Conservation (phyloP, 1,284 basidiomycete genomes). For the Coniferiporia sulphurascens region DNA sequence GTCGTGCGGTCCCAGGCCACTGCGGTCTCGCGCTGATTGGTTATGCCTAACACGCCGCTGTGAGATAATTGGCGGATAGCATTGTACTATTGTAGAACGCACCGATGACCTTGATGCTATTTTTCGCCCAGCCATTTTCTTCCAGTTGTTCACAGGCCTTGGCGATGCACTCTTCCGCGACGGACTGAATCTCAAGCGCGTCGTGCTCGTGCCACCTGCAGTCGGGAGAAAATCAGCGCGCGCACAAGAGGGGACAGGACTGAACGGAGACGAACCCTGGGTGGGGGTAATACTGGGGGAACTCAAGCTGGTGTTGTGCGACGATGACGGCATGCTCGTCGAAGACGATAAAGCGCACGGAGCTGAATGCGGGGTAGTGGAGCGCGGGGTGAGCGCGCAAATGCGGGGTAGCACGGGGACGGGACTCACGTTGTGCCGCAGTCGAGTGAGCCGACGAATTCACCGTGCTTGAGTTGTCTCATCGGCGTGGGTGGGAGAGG, state of each 20-base stretch:
- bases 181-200: slow-evolving; percentile 76
- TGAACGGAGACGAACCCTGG: slow-evolving; percentile 56
- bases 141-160: slow-evolving; percentile 73
- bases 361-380: slow-evolving; percentile 42
- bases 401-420: slow-evolving; percentile 1
- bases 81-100: slow-evolving; percentile 25
- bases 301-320: slow-evolving; percentile 85
- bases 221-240: slow-evolving; percentile 8
- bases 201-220: slow-evolving; percentile 94
- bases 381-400: slow-evolving; percentile 8
- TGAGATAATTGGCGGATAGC: slow-evolving; percentile 19
- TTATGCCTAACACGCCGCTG: slow-evolving; percentile 64
- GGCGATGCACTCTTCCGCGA: slow-evolving; percentile 76
- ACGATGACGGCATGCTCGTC: slow-evolving; percentile 86
- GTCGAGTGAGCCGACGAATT: slow-evolving; percentile 87
- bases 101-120: slow-evolving; percentile 92
- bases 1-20: slow-evolving; percentile 91
- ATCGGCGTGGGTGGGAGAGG: background rate
- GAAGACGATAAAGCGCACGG: slow-evolving; percentile 92
- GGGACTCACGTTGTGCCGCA: slow-evolving; percentile 84
- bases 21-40: slow-evolving; percentile 96
- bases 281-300: slow-evolving; percentile 86
- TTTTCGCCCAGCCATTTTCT: slow-evolving; percentile 64
- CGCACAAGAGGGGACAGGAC: slow-evolving; percentile 3
- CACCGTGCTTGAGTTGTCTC: slow-evolving; percentile 45